Percentiles rank a stretch among this genome's conserved stretches.
These are phyloP conservation scores for Ophiostoma pallidulum DNA, from an alignment of 2,329 filamentous ascomycete species.

Conservation along the genomic window DNA sequence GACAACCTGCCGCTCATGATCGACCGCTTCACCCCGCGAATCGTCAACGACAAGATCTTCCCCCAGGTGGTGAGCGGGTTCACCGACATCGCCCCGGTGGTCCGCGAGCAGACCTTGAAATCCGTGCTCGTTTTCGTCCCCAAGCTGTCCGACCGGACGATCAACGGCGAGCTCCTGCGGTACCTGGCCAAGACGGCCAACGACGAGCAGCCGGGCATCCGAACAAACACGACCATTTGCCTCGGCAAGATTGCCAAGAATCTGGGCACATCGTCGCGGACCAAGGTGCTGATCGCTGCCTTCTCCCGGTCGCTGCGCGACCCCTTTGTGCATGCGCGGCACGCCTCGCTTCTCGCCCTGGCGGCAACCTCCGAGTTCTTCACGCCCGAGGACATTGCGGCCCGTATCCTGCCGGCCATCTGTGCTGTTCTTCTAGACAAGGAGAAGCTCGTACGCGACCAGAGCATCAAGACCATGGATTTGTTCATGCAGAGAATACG, in stretches of 20 bases:
- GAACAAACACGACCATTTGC: constrained; percentile 97
- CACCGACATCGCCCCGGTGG: constrained; percentile 79
- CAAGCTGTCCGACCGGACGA: constrained; percentile 83
- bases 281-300: constrained; percentile 87
- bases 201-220: constrained; percentile 92
- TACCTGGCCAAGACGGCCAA: constrained; percentile 94
- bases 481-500: constrained; percentile 73
- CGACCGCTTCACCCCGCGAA: constrained; percentile 74
- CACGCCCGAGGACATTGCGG: constrained; percentile 79
- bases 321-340: constrained; percentile 89
- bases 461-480: constrained; percentile 83
- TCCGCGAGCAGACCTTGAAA: constrained; percentile 93
- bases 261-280: constrained; percentile 64
- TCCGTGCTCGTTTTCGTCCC: constrained; percentile 78
- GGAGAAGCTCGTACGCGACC: constrained; percentile 87
- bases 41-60: constrained; percentile 94
- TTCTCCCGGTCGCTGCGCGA: constrained; percentile 84
- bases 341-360: constrained; percentile 78
- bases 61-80: constrained; percentile 95
- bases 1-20: constrained; percentile 89
- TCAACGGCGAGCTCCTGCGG: constrained; percentile 87
- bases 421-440: constrained; percentile 85
- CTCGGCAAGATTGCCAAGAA: constrained; percentile 92
- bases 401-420: constrained; percentile 71
- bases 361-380: constrained; percentile 80